Conservation (phyloP, 371 early-diverging fungal species). For the Mucor racemosus region DNA sequence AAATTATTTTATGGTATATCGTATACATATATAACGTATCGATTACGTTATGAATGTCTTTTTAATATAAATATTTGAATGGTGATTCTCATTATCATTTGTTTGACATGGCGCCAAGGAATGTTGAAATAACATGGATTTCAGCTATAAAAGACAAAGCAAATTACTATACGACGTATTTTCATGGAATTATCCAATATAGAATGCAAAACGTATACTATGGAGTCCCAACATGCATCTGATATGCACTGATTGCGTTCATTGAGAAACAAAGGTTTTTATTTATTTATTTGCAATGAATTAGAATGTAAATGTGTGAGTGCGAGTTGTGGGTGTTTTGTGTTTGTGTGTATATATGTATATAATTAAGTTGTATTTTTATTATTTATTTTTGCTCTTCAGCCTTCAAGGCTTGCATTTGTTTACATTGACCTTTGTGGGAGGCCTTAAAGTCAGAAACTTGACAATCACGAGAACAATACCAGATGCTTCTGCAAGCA, state of each 20-base stretch:
- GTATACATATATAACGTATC: too few relatives aligned
- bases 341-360: background rate
- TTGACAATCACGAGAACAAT: constrained; percentile 69
- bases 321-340: background rate
- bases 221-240: background rate
- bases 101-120: too few relatives aligned
- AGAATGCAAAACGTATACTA: too few relatives aligned
- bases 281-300: constrained; percentile 1
- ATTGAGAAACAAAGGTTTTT: background rate
- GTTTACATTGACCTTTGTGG: constrained; percentile 60
- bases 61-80: too few relatives aligned
- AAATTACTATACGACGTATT: too few relatives aligned
- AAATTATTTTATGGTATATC: too few relatives aligned
- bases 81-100: too few relatives aligned
- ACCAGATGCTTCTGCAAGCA: constrained; percentile 66
- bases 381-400: constrained; percentile 13
- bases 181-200: too few relatives aligned
- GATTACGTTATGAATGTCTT: too few relatives aligned
- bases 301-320: background rate
- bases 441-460: constrained; percentile 55
- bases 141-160: too few relatives aligned
- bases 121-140: too few relatives aligned
- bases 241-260: background rate
- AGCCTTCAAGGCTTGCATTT: constrained; percentile 21
- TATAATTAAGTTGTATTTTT: background rate